Evolutionary conservation across 2,329 filamentous ascomycete species (phyloP).

Genomic region (Reticulascus tulasneorum): DNA sequence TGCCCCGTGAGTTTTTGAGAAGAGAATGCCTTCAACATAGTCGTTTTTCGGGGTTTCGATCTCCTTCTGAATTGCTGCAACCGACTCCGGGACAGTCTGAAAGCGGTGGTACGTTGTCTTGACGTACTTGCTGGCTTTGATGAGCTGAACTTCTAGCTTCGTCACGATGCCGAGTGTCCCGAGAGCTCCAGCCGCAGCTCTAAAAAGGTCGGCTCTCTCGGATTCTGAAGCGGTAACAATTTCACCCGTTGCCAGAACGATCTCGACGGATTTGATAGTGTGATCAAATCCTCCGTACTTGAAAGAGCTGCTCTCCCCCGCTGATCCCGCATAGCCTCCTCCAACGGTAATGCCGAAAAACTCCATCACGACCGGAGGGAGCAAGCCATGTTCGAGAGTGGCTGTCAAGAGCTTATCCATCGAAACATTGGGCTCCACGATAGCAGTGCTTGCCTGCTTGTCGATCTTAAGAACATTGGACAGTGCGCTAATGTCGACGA

Average conservation of each 20-base stretch:
- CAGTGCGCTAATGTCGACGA: slow-evolving; percentile 64
- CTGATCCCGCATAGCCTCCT: slow-evolving; percentile 67
- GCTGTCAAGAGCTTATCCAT: slow-evolving; percentile 68
- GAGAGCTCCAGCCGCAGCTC: slow-evolving; percentile 61
- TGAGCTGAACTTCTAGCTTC: slow-evolving; percentile 59
- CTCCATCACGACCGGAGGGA: slow-evolving; percentile 72
- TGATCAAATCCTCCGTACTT: slow-evolving; percentile 68
- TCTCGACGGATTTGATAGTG: slow-evolving; percentile 60
- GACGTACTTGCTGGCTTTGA: slow-evolving; percentile 58
- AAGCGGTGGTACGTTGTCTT: slow-evolving; percentile 58
- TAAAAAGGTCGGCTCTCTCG: slow-evolving; percentile 54
- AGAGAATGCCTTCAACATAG: slow-evolving; percentile 73
- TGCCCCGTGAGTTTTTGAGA: slow-evolving; percentile 57
- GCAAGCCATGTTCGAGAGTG: slow-evolving; percentile 60
- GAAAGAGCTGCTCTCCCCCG: slow-evolving; percentile 68
- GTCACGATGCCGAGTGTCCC: slow-evolving; percentile 67
- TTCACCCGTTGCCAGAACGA: slow-evolving; percentile 64
- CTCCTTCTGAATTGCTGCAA: slow-evolving; percentile 45
- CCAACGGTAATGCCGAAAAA: slow-evolving; percentile 73
- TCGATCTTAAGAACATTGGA: slow-evolving; percentile 63
- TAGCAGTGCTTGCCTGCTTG: slow-evolving; percentile 47
- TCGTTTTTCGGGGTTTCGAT: slow-evolving; percentile 46
- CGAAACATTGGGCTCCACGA: slow-evolving; percentile 72
- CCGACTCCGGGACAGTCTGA: slow-evolving; percentile 42
- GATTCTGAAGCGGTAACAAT: slow-evolving; percentile 48